Conservation (phyloP, 306 rosid species). For the Parietaria judaica region DNA sequence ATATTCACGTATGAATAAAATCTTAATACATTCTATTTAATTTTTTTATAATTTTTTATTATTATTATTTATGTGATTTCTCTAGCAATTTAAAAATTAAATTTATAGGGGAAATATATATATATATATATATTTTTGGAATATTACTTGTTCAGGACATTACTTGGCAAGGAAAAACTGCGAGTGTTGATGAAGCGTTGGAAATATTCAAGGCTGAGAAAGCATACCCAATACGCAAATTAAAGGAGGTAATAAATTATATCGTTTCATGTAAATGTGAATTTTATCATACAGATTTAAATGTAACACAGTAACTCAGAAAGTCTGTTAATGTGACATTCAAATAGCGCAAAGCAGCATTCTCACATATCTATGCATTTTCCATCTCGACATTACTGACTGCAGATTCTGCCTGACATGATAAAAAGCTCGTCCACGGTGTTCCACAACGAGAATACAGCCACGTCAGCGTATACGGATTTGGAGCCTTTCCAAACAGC, state of each 20-base stretch:
- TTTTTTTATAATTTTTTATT: conserved; percentile 9
- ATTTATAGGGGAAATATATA: neutral
- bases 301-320: too few species aligned
- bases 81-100: neutral
- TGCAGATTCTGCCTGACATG: conserved; percentile 88
- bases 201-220: conserved; percentile 70
- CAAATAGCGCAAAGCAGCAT: neutral
- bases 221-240: conserved; percentile 64
- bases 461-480: conserved; percentile 46
- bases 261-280: too few species aligned
- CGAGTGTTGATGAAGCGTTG: conserved; percentile 75
- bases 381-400: conserved; percentile 22
- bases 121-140: neutral
- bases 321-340: too few species aligned
- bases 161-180: conserved; percentile 82
- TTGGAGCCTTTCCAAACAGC: conserved; percentile 66
- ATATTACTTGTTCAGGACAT: conserved; percentile 50
- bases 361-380: conserved; percentile 4
- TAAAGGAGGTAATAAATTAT: conserved; percentile 44
- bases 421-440: conserved; percentile 47
- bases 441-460: conserved; percentile 75
- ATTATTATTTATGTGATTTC: neutral
- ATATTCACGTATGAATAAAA: conserved; percentile 42
- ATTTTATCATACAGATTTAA: too few species aligned
- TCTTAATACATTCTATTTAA: conserved; percentile 10